Evolutionary conservation across 1,284 basidiomycete species (phyloP).

Genomic region (Dichomitus squalens): DNA sequence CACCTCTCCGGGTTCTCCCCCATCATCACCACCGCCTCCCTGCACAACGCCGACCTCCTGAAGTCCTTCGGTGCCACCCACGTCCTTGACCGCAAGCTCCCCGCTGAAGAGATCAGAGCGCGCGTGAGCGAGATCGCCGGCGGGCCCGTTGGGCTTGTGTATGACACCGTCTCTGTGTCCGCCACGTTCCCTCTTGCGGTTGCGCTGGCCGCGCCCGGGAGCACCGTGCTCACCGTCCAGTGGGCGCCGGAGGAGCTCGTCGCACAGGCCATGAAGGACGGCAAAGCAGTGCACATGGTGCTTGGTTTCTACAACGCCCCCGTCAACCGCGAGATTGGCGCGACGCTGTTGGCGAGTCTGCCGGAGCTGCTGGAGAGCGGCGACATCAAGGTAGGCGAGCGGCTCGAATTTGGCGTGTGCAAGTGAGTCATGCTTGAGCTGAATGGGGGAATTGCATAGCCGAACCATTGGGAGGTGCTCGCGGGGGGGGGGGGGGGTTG

Average conservation of each 20-base stretch:
- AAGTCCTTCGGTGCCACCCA: constrained; percentile 40
- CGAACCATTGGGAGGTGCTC: constrained; percentile 49
- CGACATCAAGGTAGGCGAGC: constrained; percentile 21
- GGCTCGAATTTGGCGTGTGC: too few species aligned
- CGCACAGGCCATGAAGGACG: constrained; percentile 7
- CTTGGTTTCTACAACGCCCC: constrained; percentile 37
- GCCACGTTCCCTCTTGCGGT: constrained; percentile 24
- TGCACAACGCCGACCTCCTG: too few species aligned
- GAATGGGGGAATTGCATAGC: too few species aligned
- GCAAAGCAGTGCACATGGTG: constrained; percentile 9
- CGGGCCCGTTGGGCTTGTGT: constrained; percentile 27
- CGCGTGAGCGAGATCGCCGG: constrained; percentile 22
- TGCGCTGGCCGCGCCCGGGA: constrained; percentile 29
- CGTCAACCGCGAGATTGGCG: constrained; percentile 12
- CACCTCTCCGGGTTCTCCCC: constrained; percentile 38
- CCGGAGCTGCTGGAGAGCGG: constrained; percentile 25
- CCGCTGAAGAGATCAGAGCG: constrained; percentile 17
- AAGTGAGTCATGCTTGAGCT: too few species aligned
- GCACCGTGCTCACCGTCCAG: constrained; percentile 24
- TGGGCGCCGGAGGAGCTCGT: too few species aligned
- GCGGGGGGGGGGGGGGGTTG: constrained; percentile 49
- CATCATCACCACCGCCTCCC: constrained; percentile 39
- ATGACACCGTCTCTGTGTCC: constrained; percentile 30
- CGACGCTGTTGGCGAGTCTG: constrained; percentile 46
- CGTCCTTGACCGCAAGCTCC: constrained; percentile 33